Percentiles rank a stretch among this genome's conserved stretches.
These are phyloP conservation scores for Xanthoceras sorbifolium DNA, from an alignment of 345 rosid species.

Conservation along the genomic window DNA sequence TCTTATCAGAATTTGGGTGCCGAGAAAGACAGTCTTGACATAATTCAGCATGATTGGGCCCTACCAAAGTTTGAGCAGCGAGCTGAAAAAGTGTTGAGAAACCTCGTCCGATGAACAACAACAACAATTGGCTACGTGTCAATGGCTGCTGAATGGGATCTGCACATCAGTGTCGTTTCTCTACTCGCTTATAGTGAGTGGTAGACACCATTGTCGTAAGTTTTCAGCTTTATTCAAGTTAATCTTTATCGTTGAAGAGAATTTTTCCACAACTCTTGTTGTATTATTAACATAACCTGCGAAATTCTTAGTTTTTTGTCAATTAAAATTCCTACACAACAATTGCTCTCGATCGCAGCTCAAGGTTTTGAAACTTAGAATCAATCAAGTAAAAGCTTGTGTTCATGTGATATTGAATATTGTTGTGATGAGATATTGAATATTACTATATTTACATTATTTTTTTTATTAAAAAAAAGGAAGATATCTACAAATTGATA, in stretches of 20 bases:
- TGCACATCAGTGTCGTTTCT: neutral
- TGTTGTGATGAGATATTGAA: too few relatives aligned
- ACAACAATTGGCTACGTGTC: neutral
- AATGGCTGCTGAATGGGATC: neutral
- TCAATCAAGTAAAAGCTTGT: neutral
- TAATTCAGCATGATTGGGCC: constrained; percentile 74
- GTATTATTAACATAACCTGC: neutral
- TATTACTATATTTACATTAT: too few relatives aligned
- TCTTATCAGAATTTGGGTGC: constrained; percentile 73
- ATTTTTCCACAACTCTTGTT: neutral
- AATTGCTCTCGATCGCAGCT: neutral
- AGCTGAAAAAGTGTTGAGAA: constrained; percentile 81
- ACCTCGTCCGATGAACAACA: constrained; percentile 54
- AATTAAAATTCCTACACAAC: neutral
- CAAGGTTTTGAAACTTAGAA: neutral
- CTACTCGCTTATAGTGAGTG: neutral
- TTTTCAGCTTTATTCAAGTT: neutral
- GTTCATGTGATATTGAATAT: constrained; percentile 6
- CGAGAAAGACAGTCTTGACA: constrained; percentile 81
- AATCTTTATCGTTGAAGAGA: neutral
- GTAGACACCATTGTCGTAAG: constrained; percentile 8
- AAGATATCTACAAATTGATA: neutral
- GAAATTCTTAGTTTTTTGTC: neutral
- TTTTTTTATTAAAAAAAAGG: too few relatives aligned
- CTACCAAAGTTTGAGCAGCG: constrained; percentile 91